Base-by-base conservation (phyloP, 2,329 filamentous ascomycete species). In the Fusarium paranaense region DNA sequence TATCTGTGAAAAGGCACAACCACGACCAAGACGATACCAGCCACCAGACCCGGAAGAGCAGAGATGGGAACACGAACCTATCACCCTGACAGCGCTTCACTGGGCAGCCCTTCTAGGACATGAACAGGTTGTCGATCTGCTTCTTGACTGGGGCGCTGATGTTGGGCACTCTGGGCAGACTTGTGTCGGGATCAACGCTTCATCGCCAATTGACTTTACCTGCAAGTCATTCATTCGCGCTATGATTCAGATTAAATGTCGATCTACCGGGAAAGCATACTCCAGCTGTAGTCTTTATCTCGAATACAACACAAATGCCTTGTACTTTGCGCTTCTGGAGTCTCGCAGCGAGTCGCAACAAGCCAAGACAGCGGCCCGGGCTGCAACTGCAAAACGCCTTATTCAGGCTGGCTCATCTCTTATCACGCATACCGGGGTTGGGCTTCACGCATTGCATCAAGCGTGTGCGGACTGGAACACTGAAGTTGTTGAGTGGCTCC, bases 291-390 rank as follows among this genome's bases (percentile, higher is more conserved):
- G 58, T 27, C 27, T 61, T 14, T 61, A 42, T 45, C 25, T 61
- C 58, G 37, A 61, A 20, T 61, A 45, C 38, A 61, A 45, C 38
- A 40, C 58, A 13, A 45, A 61, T 32, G 58, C 58, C 25, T 30
- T 61, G 37, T 61, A 45, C 38, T 61, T 61, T 45, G 25, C 58
- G n/a, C 58, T 61, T 18, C 18, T 61, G 27, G 58, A 61, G n/a
- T 61, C 58, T 61, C 58, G 40, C 38, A 61, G 8, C 18, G 27
- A 61, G 11, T 16, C 30, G 5, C 25, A 61, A 18, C 58, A 30
- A 18, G 27, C 5, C 9, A 61, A 30, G 25, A 11, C 37, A 16
- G 58, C 18, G 16, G 56, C 56, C 7, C 32, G 56, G 27, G 35
- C 56, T 58, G 35, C 35, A 16, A 58, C 40, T 35, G n/a, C 58